Evolutionary conservation across 345 rosid species (phyloP).

Genomic region (Raphanus raphanistrum): DNA sequence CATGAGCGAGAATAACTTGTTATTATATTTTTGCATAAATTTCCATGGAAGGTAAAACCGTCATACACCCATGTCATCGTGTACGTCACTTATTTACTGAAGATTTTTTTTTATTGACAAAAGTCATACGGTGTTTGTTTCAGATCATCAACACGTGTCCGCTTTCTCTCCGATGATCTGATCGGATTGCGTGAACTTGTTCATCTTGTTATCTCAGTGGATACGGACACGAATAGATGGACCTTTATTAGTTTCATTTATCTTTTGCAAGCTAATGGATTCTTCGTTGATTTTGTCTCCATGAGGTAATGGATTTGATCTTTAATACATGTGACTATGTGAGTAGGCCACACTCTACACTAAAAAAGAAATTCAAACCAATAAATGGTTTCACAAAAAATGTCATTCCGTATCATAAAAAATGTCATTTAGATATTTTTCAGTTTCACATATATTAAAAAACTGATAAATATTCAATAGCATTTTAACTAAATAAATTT

Average conservation of each 20-base stretch:
- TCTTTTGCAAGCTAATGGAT: background rate
- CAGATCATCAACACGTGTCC: background rate
- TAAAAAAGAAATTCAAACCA: too few species aligned
- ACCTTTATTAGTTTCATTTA: too few species aligned
- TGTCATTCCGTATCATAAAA: too few species aligned
- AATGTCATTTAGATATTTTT: too few species aligned
- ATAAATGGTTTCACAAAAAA: too few species aligned
- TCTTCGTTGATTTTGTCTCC: background rate
- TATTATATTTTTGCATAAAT: background rate
- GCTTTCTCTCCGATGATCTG: background rate
- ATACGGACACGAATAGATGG: background rate
- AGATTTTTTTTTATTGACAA: background rate
- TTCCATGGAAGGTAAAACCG: background rate
- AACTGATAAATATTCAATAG: too few species aligned
- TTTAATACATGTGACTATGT: background rate
- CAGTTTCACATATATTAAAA: too few species aligned
- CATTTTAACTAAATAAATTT: too few species aligned
- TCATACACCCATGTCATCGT: background rate
- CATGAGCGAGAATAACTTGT: background rate
- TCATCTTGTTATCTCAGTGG: background rate
- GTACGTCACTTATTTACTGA: background rate
- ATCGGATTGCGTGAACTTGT: background rate
- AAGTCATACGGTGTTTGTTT: background rate
- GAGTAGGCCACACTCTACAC: background rate
- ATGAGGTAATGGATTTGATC: background rate